phyloP scores from a whole-genome alignment of 177 flowering plant genomes.

The Vitis hybrid region DNA sequence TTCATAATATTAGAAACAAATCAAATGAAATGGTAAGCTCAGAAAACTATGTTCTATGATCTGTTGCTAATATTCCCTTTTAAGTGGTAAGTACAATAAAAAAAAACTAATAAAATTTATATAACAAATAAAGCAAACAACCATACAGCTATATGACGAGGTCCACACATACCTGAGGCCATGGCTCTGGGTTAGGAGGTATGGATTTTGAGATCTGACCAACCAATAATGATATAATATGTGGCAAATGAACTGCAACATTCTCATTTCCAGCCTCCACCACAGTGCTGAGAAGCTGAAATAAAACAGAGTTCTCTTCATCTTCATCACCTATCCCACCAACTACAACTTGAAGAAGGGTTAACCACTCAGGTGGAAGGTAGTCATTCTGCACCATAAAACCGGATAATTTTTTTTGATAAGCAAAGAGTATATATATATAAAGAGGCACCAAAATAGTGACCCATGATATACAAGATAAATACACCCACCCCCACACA shows the following conservation, averaged over 20 bases:
- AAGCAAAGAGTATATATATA: no score
- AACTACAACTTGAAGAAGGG: slow-evolving; percentile 61
- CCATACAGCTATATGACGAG: neutral
- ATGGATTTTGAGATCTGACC: slow-evolving; percentile 47
- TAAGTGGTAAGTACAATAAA: neutral
- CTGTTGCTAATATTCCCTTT: neutral
- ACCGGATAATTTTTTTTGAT: no score
- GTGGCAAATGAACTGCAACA: slow-evolving; percentile 60
- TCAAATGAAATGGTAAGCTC: neutral
- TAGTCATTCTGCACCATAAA: slow-evolving; percentile 63
- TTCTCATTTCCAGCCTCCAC: slow-evolving; percentile 63
- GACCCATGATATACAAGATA: no score
- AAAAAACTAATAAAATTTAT: neutral
- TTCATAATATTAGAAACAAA: neutral
- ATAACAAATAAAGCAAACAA: neutral
- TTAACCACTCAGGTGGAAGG: slow-evolving; percentile 76
- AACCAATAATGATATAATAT: slow-evolving; percentile 40
- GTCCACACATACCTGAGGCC: slow-evolving; percentile 63
- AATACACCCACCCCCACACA: no score
- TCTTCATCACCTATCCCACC: slow-evolving; percentile 46
- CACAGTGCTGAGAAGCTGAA: slow-evolving; percentile 62
- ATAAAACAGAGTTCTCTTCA: slow-evolving; percentile 47
- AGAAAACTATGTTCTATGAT: neutral
- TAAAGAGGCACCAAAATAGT: no score
- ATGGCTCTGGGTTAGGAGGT: slow-evolving; percentile 51